Evolutionary conservation across 345 rosid genomes (phyloP).

Genomic region (Acer negundo): DNA sequence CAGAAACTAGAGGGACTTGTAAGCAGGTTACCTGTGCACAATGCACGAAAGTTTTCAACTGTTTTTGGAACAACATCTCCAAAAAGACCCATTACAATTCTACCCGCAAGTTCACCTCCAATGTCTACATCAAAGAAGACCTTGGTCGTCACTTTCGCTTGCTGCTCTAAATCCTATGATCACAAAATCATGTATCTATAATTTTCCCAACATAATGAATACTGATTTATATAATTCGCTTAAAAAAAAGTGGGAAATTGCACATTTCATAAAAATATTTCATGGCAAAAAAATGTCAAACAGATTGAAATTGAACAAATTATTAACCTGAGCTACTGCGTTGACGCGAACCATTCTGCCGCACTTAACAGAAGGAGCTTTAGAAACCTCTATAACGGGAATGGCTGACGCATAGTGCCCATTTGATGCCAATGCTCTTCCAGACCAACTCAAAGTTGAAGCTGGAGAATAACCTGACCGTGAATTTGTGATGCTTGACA

Average conservation of each 20-base stretch:
- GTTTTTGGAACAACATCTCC: conserved; percentile 87
- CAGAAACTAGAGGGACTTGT: background rate
- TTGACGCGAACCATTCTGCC: conserved; percentile 48
- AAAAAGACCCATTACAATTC: conserved; percentile 82
- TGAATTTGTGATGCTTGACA: conserved; percentile 23
- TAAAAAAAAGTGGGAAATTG: background rate
- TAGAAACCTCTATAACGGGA: conserved; percentile 37
- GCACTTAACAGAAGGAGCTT: conserved; percentile 36
- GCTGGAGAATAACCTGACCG: conserved; percentile 28
- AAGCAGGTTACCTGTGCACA: conserved; percentile 70
- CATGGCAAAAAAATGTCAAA: background rate
- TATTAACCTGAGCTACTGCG: conserved; percentile 54
- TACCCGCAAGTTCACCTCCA: conserved; percentile 76
- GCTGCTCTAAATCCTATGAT: conserved; percentile 64
- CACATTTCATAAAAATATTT: background rate
- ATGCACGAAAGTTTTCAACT: conserved; percentile 77
- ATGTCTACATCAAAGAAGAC: conserved; percentile 87
- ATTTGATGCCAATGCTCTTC: conserved; percentile 44
- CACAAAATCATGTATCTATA: background rate
- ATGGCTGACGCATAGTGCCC: conserved; percentile 47
- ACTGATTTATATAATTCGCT: background rate
- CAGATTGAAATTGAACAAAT: background rate
- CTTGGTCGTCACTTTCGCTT: conserved; percentile 78
- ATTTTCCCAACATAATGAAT: background rate
- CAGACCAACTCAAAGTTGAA: conserved; percentile 28